Percentiles rank a stretch among this genome's conserved stretches.
These are phyloP conservation scores for Lophiostoma macrostomum DNA, from an alignment of 495 filamentous ascomycete genomes.

Conservation along the genomic window DNA sequence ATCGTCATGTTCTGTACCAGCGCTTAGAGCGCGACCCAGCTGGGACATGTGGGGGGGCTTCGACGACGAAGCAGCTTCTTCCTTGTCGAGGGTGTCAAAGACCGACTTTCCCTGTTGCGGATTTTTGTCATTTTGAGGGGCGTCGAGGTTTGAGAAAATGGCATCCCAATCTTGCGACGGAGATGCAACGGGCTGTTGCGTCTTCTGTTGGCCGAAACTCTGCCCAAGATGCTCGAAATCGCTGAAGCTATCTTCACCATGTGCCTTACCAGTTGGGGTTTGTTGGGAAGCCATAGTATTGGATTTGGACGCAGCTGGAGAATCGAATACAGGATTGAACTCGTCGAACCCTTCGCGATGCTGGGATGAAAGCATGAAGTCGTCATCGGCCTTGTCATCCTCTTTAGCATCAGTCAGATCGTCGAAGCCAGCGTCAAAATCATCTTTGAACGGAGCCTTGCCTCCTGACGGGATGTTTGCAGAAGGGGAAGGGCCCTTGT, in stretches of 20 bases:
- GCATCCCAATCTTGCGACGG: slow-evolving; percentile 87
- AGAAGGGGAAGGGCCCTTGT: slow-evolving; percentile 31
- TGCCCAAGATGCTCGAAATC: slow-evolving; percentile 45
- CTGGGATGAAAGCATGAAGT: slow-evolving; percentile 44
- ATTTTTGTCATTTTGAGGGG: slow-evolving; percentile 41
- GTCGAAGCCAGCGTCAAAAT: slow-evolving; percentile 86
- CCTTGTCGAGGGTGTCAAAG: slow-evolving; percentile 23
- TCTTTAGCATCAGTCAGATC: slow-evolving; percentile 88
- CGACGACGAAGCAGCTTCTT: slow-evolving; percentile 23
- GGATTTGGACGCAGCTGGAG: slow-evolving; percentile 44
- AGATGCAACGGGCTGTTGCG: slow-evolving; percentile 36
- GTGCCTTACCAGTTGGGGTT: slow-evolving; percentile 51
- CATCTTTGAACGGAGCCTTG: slow-evolving; percentile 54
- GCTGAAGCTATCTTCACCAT: slow-evolving; percentile 50
- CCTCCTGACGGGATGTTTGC: slow-evolving; percentile 39
- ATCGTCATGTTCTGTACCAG: slow-evolving; percentile 79
- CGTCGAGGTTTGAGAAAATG: slow-evolving; percentile 79
- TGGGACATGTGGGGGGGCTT: slow-evolving; percentile 41
- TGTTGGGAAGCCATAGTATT: slow-evolving; percentile 58
- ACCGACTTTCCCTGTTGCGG: slow-evolving; percentile 22
- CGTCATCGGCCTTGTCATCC: slow-evolving; percentile 66
- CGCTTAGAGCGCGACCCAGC: slow-evolving; percentile 66
- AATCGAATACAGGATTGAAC: slow-evolving; percentile 68
- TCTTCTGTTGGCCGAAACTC: slow-evolving; percentile 36
- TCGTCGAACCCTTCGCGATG: slow-evolving; percentile 53